phyloP scores from a whole-genome alignment of 108 stramenopile genomes.

The Discostella pseudostelligera region DNA sequence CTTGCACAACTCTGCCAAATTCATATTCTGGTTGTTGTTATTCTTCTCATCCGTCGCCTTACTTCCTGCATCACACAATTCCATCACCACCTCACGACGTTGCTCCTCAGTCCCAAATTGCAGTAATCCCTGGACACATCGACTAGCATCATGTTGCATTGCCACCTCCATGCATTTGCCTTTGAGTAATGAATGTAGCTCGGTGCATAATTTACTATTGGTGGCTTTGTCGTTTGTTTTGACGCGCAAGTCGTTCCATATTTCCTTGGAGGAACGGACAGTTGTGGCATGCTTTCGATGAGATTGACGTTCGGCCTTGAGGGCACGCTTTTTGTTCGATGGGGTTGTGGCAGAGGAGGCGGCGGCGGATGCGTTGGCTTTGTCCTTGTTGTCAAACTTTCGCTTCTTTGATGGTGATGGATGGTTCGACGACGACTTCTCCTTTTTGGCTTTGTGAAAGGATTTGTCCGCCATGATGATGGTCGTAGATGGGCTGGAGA shows the following conservation, averaged over 20 bases:
- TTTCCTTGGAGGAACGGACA: constrained; percentile 70
- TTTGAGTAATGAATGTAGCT: constrained; percentile 70
- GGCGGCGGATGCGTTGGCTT: not conserved
- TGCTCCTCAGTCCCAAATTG: constrained; percentile 76
- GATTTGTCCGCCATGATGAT: not conserved
- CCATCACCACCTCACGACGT: constrained; percentile 54
- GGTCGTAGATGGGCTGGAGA: not conserved
- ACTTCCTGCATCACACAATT: constrained; percentile 50
- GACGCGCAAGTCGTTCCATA: constrained; percentile 84
- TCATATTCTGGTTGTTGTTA: constrained; percentile 19
- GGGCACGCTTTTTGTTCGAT: constrained; percentile 66
- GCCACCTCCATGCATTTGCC: constrained; percentile 81
- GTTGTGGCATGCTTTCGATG: constrained; percentile 75
- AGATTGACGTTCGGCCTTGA: constrained; percentile 83
- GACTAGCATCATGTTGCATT: constrained; percentile 90
- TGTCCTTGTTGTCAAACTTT: constrained; percentile 11
- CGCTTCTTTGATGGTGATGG: constrained; percentile 17
- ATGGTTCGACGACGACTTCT: no score
- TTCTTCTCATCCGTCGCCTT: constrained; percentile 21
- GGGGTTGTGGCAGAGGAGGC: constrained; percentile 1
- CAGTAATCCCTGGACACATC: constrained; percentile 86
- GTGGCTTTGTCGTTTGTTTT: constrained; percentile 76
- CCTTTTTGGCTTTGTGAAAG: not conserved
- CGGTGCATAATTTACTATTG: constrained; percentile 56
- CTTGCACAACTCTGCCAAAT: constrained; percentile 80